Conservation (phyloP, 129 eudicot species). For the Pseudognaphalium luteoalbum region DNA sequence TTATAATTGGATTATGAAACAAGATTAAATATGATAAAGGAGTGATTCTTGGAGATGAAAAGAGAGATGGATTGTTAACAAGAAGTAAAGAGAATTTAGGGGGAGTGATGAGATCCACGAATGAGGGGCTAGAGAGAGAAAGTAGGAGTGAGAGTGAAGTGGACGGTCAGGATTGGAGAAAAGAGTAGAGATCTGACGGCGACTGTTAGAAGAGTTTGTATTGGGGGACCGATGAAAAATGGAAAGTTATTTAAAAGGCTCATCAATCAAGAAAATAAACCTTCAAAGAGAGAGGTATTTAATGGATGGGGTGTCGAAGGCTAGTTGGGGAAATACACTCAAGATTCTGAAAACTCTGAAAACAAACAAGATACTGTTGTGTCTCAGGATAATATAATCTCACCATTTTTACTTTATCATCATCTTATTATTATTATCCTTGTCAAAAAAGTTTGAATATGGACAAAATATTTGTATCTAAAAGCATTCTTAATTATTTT, state of each 20-base stretch:
- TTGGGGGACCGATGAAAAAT: slow-evolving; percentile 30
- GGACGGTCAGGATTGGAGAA: slow-evolving; percentile 34
- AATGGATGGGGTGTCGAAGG: slow-evolving; percentile 15
- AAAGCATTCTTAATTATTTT: not conserved
- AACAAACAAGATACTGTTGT: slow-evolving; percentile 25
- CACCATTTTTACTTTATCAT: not conserved
- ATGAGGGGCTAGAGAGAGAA: slow-evolving; percentile 34
- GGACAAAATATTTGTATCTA: not conserved
- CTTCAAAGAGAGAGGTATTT: not conserved
- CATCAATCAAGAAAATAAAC: not conserved
- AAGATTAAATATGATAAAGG: not conserved
- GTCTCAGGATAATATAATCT: not conserved
- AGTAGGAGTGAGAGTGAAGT: slow-evolving; percentile 2
- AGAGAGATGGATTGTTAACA: slow-evolving; percentile 15
- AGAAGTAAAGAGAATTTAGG: slow-evolving; percentile 26
- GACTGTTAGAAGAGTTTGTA: slow-evolving; percentile 21
- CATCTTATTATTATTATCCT: not conserved
- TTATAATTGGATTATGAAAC: not conserved
- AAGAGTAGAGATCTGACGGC: slow-evolving; percentile 32
- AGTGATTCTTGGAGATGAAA: slow-evolving; percentile 20
- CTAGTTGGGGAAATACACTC: slow-evolving; percentile 20
- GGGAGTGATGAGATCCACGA: slow-evolving; percentile 34
- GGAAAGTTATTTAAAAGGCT: slow-evolving; percentile 30
- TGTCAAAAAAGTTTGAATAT: not conserved
- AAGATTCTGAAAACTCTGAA: slow-evolving; percentile 28